A percentile compares a stretch with the other conserved stretches of the same genome.
phyloP scores from a whole-genome alignment of 2,329 filamentous ascomycete species.

The Neoascochyta sp. region DNA sequence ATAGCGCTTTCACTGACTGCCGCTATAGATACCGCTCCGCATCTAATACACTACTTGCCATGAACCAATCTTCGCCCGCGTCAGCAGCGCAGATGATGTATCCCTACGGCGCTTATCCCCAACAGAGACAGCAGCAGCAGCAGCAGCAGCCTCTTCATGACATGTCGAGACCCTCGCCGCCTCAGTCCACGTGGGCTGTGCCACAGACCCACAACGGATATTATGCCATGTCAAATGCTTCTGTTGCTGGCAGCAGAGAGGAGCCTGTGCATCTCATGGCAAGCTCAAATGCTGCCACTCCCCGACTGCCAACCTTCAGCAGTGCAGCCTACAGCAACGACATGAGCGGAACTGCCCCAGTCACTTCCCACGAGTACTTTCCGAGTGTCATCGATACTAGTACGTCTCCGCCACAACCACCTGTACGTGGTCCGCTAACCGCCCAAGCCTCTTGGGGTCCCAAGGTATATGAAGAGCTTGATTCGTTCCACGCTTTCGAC shows the following conservation, averaged over 20 bases:
- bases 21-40: constrained; percentile 36
- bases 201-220: constrained; percentile 34
- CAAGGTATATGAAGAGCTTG: constrained; percentile 39
- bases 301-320: constrained; percentile 24
- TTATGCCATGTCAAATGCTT: constrained; percentile 23
- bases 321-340: constrained; percentile 17
- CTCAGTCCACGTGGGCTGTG: constrained; percentile 34
- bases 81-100: constrained; percentile 37
- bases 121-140: constrained; percentile 23
- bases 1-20: constrained; percentile 16
- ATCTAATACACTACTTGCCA: constrained; percentile 34
- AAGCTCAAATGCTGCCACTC: constrained; percentile 19
- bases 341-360: constrained; percentile 15
- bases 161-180: constrained; percentile 31
- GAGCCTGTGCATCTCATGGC: constrained; percentile 23
- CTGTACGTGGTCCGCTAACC: constrained; percentile 14
- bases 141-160: constrained; percentile 20
- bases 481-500: constrained; percentile 39
- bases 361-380: constrained; percentile 34
- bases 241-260: constrained; percentile 22
- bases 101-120: constrained; percentile 26
- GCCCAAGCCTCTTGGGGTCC: constrained; percentile 37
- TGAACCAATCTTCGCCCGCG: constrained; percentile 28
- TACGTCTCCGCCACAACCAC: constrained; percentile 14
- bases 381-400: constrained; percentile 38